A percentile compares a stretch with the other conserved stretches of the same genome.
Conservation (phyloP, 1,139 yeast genomes). For the Magnusiomyces paraingens region DNA sequence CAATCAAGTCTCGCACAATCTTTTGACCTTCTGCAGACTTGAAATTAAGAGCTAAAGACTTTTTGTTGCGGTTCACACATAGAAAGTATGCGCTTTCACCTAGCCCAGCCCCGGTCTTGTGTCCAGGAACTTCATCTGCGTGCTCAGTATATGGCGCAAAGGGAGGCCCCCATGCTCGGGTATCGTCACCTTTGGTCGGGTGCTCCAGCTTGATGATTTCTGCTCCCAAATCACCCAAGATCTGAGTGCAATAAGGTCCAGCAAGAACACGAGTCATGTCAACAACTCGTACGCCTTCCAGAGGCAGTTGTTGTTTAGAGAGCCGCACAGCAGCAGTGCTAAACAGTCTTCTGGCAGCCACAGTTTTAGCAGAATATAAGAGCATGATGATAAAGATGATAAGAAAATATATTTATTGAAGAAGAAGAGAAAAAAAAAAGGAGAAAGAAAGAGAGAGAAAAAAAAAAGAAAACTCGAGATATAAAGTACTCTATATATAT, state of each 20-base stretch:
- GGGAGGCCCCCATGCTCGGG: conserved; percentile 43
- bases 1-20: conserved; percentile 29
- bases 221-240: conserved; percentile 40
- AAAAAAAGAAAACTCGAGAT: neutral
- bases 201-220: conserved; percentile 40
- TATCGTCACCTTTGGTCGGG: conserved; percentile 40
- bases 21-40: conserved; percentile 32
- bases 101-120: conserved; percentile 14
- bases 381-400: neutral
- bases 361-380: too few relatives aligned
- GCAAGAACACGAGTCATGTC: conserved; percentile 41
- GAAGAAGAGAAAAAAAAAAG: neutral
- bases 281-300: conserved; percentile 34
- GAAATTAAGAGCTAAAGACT: conserved; percentile 36
- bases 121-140: conserved; percentile 11
- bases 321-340: too few relatives aligned
- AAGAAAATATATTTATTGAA: neutral
- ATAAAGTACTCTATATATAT: neutral
- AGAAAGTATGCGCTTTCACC: conserved; percentile 39
- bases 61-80: conserved; percentile 37
- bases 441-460: neutral
- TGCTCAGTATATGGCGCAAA: conserved; percentile 21
- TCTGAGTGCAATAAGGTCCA: conserved; percentile 40
- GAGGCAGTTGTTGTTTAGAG: conserved; percentile 22
- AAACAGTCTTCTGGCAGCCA: too few relatives aligned